Evolutionary conservation across 129 eudicot genomes (phyloP).

Genomic region (Tanacetum coccineum): DNA sequence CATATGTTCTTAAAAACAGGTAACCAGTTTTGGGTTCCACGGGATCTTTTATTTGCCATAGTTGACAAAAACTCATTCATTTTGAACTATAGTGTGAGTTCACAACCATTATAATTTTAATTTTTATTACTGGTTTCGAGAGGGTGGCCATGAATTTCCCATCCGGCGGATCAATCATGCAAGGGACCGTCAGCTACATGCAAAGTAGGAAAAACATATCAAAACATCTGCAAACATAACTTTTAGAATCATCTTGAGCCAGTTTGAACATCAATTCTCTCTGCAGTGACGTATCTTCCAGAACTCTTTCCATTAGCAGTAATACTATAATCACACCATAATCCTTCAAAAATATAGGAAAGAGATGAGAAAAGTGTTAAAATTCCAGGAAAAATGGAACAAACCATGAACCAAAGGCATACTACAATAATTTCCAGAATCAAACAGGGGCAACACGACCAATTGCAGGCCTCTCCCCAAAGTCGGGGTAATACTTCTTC

Average conservation of each 20-base stretch:
- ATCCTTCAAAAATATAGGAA: slow-evolving; percentile 27
- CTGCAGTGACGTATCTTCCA: slow-evolving; percentile 62
- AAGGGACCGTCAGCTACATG: slow-evolving; percentile 81
- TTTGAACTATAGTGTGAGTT: neutral
- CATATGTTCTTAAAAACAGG: neutral
- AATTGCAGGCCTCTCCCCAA: too few species aligned
- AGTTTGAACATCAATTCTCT: slow-evolving; percentile 76
- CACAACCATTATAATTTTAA: slow-evolving; percentile 2
- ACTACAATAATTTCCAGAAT: too few species aligned
- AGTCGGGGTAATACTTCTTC: too few species aligned
- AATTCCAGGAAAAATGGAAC: too few species aligned
- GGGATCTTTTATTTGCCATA: neutral
- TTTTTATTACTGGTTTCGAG: slow-evolving; percentile 61
- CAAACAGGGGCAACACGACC: too few species aligned
- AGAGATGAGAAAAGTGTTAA: too few species aligned
- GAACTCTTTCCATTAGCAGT: slow-evolving; percentile 67
- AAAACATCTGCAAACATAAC: slow-evolving; percentile 69
- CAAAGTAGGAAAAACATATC: slow-evolving; percentile 83
- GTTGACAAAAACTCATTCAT: neutral
- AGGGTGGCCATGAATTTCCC: slow-evolving; percentile 90
- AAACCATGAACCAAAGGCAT: too few species aligned
- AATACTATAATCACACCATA: slow-evolving; percentile 85
- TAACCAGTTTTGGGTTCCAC: neutral
- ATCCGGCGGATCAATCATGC: slow-evolving; percentile 89
- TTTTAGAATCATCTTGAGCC: slow-evolving; percentile 66